phyloP scores from a whole-genome alignment of 2,329 filamentous ascomycete genomes.

The Diaporthe ilicicola region DNA sequence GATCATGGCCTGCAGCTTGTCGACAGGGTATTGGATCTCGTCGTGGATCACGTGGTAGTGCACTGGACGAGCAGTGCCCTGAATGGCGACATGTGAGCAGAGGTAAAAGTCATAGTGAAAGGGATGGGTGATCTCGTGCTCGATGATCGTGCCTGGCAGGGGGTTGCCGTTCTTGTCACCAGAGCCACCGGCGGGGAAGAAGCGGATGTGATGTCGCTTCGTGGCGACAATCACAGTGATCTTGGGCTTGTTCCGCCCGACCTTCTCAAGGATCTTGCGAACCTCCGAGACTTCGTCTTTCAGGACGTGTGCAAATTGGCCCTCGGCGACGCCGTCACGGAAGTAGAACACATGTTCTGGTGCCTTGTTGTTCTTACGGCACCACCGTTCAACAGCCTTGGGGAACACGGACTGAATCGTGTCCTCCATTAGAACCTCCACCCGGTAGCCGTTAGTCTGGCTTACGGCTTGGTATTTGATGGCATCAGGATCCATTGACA shows the following conservation, averaged over 20 bases:
- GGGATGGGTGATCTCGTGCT: conserved; percentile 88
- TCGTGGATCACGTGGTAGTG: conserved; percentile 92
- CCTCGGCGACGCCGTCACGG: conserved; percentile 90
- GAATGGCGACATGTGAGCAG: conserved; percentile 75
- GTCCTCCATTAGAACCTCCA: conserved; percentile 76
- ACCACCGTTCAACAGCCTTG: conserved; percentile 72
- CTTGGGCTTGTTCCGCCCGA: conserved; percentile 57
- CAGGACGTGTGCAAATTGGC: conserved; percentile 83
- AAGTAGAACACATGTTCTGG: conserved; percentile 89
- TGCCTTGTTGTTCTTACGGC: conserved; percentile 57
- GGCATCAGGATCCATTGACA: conserved; percentile 76
- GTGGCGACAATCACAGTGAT: conserved; percentile 89
- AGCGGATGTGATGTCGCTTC: conserved; percentile 93
- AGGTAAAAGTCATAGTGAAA: conserved; percentile 89
- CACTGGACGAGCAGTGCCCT: conserved; percentile 91
- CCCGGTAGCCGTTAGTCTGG: conserved; percentile 83
- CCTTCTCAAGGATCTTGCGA: conserved; percentile 63
- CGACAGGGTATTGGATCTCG: conserved; percentile 73
- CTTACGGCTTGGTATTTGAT: conserved; percentile 81
- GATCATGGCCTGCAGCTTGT: conserved; percentile 84
- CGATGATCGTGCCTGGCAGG: conserved; percentile 85
- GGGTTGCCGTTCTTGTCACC: conserved; percentile 83
- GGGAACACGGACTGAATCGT: conserved; percentile 75
- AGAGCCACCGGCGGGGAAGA: conserved; percentile 75
- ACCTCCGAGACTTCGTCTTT: conserved; percentile 80